Conservation (phyloP, 345 rosid genomes). For the Gossypium mustelinum region DNA sequence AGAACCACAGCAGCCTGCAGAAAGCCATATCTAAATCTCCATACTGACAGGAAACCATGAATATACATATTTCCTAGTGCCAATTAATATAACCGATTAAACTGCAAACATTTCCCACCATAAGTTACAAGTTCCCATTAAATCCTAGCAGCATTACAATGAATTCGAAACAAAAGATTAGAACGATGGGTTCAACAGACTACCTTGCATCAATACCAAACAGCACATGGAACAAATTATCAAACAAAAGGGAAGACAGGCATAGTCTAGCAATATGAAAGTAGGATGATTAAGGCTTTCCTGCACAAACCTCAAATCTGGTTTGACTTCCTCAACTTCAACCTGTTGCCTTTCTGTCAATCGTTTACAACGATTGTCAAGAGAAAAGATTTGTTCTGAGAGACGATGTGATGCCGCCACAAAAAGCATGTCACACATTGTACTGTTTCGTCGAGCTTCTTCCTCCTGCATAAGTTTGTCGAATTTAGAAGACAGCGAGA, state of each 20-base stretch:
- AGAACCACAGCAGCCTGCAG: no score
- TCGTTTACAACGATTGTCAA: slow-evolving; percentile 54
- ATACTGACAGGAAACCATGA: no score
- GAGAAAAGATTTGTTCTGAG: slow-evolving; percentile 65
- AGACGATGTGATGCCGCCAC: slow-evolving; percentile 68
- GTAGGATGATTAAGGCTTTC: not conserved
- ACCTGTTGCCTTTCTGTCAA: slow-evolving; percentile 38
- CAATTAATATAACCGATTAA: not conserved
- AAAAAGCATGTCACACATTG: slow-evolving; percentile 73
- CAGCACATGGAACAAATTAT: not conserved
- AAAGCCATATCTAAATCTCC: no score
- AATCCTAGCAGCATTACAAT: no score
- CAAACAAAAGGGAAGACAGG: not conserved
- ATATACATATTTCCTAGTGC: no score
- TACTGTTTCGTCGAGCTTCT: slow-evolving; percentile 78
- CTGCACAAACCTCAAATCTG: slow-evolving; percentile 33
- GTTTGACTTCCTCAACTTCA: slow-evolving; percentile 50
- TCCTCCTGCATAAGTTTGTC: slow-evolving; percentile 46
- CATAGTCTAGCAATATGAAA: not conserved
- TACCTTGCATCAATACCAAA: no score
- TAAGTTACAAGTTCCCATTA: no score
- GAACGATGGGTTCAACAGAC: no score
- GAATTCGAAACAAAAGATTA: no score
- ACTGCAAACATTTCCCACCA: not conserved
- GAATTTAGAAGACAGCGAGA: not conserved